These are phyloP conservation scores for Ascochyta lentis DNA, from an alignment of 2,329 filamentous ascomycete species.

Conservation along the genomic window DNA sequence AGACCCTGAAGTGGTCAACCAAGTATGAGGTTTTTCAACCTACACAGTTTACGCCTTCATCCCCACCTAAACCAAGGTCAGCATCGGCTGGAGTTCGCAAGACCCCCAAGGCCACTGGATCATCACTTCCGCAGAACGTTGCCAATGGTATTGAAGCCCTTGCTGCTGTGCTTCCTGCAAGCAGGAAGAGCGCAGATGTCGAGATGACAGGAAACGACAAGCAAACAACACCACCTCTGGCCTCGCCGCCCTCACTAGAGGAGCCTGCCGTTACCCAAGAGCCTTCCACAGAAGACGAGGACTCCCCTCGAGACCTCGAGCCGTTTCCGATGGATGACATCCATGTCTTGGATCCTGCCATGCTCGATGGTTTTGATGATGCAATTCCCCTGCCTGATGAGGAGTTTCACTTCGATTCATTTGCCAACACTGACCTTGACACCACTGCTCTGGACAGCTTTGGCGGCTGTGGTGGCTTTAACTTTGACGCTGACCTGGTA, in stretches of 20 bases:
- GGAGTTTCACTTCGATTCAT: slow-evolving; percentile 35
- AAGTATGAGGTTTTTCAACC: slow-evolving; percentile 57
- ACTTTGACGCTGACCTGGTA: slow-evolving; percentile 29
- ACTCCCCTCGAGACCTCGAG: slow-evolving; percentile 34
- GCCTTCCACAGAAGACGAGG: slow-evolving; percentile 35
- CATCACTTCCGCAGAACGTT: slow-evolving; percentile 38
- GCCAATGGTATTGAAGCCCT: slow-evolving; percentile 45
- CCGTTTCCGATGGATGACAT: slow-evolving; percentile 36
- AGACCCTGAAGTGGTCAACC: slow-evolving; percentile 56
- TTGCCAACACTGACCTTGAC: slow-evolving; percentile 40
- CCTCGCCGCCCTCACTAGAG: slow-evolving; percentile 31
- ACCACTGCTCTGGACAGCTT: slow-evolving; percentile 9
- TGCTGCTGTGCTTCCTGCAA: slow-evolving; percentile 44
- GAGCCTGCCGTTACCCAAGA: slow-evolving; percentile 26
- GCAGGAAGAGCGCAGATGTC: slow-evolving; percentile 31
- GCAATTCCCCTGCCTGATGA: slow-evolving; percentile 30
- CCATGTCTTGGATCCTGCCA: slow-evolving; percentile 28
- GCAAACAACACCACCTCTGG: slow-evolving; percentile 26
- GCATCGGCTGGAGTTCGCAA: slow-evolving; percentile 18
- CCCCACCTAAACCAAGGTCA: slow-evolving; percentile 23
- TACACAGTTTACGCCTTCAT: slow-evolving; percentile 29
- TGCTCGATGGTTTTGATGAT: slow-evolving; percentile 36
- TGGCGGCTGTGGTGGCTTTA: slow-evolving; percentile 26
- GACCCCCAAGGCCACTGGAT: slow-evolving; percentile 10
- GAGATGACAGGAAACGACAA: slow-evolving; percentile 18